These are phyloP conservation scores for Lentinula guzmanii DNA, from an alignment of 768 basidiomycete genomes.

Conservation along the genomic window DNA sequence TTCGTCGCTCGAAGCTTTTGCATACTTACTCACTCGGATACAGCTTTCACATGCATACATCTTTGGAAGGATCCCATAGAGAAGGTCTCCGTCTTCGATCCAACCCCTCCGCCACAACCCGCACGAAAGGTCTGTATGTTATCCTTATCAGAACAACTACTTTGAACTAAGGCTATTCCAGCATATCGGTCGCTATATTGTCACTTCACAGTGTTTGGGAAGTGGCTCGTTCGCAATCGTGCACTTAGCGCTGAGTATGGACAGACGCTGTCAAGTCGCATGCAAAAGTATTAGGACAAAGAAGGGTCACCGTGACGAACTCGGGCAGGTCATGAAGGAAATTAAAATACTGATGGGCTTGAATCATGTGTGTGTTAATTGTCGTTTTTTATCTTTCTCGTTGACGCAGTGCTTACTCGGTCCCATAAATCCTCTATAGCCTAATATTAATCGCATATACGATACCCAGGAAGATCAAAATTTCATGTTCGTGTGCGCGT, in stretches of 20 bases:
- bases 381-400: not conserved
- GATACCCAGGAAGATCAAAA: slow-evolving; percentile 55
- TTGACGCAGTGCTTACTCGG: not conserved
- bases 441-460: slow-evolving; percentile 76
- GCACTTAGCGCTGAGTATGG: slow-evolving; percentile 66
- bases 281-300: slow-evolving; percentile 76
- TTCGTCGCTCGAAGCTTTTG: not conserved
- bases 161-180: slow-evolving; percentile 17
- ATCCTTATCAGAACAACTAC: not conserved
- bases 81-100: slow-evolving; percentile 53
- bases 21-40: not conserved
- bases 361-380: slow-evolving; percentile 46
- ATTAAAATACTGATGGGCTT: slow-evolving; percentile 66
- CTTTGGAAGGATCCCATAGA: slow-evolving; percentile 46
- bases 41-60: slow-evolving; percentile 66
- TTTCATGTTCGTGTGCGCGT: slow-evolving; percentile 41
- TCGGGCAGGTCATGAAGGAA: slow-evolving; percentile 69
- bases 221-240: slow-evolving; percentile 81
- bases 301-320: slow-evolving; percentile 40
- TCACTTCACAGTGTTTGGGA: slow-evolving; percentile 78
- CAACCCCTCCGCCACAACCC: slow-evolving; percentile 49
- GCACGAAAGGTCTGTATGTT: slow-evolving; percentile 42
- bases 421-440: slow-evolving; percentile 33
- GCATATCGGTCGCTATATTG: slow-evolving; percentile 61
- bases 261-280: slow-evolving; percentile 66